These are phyloP conservation scores for Panaeolus cyanescens DNA, from an alignment of 768 basidiomycete genomes.

Conservation along the genomic window DNA sequence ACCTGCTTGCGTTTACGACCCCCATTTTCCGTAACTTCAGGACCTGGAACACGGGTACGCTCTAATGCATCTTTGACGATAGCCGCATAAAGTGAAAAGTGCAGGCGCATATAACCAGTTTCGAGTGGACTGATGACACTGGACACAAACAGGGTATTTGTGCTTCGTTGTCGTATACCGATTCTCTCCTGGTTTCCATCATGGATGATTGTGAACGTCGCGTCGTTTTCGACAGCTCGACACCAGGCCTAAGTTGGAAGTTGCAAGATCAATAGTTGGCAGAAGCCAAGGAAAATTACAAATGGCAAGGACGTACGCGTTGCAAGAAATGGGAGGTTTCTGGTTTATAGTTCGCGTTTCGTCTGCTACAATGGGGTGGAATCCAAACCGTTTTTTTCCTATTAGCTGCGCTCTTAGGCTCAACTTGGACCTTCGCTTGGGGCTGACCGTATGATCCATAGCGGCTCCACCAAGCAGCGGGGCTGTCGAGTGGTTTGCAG, in stretches of 20 bases:
- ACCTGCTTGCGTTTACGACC: background rate
- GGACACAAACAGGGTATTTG: background rate
- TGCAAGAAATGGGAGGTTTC: constrained; percentile 2
- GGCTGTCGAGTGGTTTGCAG: no score
- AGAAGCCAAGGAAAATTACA: background rate
- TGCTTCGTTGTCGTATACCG: constrained; percentile 1
- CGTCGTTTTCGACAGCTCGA: background rate
- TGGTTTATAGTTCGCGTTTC: background rate
- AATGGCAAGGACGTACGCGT: background rate
- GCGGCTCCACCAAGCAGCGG: background rate
- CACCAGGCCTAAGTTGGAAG: constrained; percentile 5
- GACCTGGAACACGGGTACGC: background rate
- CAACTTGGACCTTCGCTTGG: background rate
- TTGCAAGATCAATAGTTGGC: background rate
- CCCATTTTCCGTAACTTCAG: background rate
- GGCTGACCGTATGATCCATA: background rate
- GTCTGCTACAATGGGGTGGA: background rate
- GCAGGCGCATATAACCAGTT: background rate
- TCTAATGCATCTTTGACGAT: background rate
- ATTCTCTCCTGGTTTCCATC: background rate
- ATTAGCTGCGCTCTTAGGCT: no score
- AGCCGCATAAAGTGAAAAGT: background rate
- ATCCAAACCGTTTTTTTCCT: background rate
- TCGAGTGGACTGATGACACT: background rate
- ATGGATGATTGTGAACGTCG: background rate